Evolutionary conservation across 768 basidiomycete species (phyloP), one percentile per base, ranked within the genome.

Genomic region (Boletus tylopilopsis): DNA sequence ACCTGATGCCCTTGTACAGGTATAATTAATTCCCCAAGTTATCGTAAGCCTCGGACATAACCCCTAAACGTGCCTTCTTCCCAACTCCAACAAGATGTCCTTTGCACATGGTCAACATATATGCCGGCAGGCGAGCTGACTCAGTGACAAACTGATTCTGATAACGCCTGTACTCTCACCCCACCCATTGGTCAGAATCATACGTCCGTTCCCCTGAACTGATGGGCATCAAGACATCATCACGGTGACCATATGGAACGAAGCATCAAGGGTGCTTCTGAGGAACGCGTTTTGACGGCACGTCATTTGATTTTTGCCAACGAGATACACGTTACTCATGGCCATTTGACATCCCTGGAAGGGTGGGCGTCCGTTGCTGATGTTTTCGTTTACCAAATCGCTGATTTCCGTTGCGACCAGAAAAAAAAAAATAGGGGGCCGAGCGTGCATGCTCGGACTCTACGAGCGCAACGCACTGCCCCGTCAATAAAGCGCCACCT

Each of bases 401-500:
- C 18, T 21, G 22, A 36, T 30, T 27, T 18, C 33, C n/a, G 21
- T 16, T 35, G 22, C 4, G 22, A 27, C 16, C 23, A 73, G 71
- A 71, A 76, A 36, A 73, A 71, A 71, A 76, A 34, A 60, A 52
- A 16, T 84, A 73, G 57, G 81, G 81, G 5, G 54, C 11, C 67
- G 27, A 53, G 75, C 4, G 33, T 75, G 2, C 81, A 81, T n/a
- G n/a, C 56, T 80, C 80, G 0, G 69, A 69, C 24, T 76, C 78
- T 62, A 76, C 69, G 30, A 66, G 64, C n/a, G 77, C 77, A 1
- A 45, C 64, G 2, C 74, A 74, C 21, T 72, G 76, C 54, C 52
- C 59, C 4, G 81, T 80, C n/a, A 79, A 85, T 70, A 82, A 79
- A 53, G 79, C 76, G n/a, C n/a, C n/a, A n/a, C n/a, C n/a, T n/a